Evolutionary conservation across 495 filamentous ascomycete genomes (phyloP).

Genomic region (Hypoxylon subgilvum): DNA sequence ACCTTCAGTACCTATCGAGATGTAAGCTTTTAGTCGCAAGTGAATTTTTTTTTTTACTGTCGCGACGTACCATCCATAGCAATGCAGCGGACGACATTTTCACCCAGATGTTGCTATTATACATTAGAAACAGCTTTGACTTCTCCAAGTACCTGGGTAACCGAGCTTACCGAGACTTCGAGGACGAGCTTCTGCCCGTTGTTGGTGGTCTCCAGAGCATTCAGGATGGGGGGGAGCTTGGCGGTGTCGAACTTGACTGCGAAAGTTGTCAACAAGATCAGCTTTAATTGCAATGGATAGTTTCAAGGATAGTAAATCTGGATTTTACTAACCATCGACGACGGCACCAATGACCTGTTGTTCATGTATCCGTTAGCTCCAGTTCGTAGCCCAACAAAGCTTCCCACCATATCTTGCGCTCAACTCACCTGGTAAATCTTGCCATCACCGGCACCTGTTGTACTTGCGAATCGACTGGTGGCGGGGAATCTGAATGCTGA

Average conservation of each 20-base stretch:
- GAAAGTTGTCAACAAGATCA: slow-evolving; percentile 15
- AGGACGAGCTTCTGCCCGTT: slow-evolving; percentile 92
- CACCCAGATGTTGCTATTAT: slow-evolving; percentile 94
- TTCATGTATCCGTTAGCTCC: slow-evolving; percentile 61
- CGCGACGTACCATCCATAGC: slow-evolving; percentile 95
- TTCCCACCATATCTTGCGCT: slow-evolving; percentile 53
- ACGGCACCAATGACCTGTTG: slow-evolving; percentile 73
- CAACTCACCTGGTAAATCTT: slow-evolving; percentile 80
- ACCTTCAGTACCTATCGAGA: slow-evolving; percentile 89
- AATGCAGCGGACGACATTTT: slow-evolving; percentile 99
- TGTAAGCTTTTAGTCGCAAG: slow-evolving; percentile 36
- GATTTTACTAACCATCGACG: slow-evolving; percentile 68
- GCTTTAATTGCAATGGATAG: not conserved
- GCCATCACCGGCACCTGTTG: slow-evolving; percentile 67
- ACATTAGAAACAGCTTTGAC: slow-evolving; percentile 46
- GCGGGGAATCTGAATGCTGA: slow-evolving; percentile 64
- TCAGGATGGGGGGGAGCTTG: slow-evolving; percentile 94
- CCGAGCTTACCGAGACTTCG: slow-evolving; percentile 87
- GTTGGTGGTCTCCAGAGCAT: slow-evolving; percentile 90
- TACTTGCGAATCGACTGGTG: slow-evolving; percentile 73
- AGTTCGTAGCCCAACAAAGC: slow-evolving; percentile 54
- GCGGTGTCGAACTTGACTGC: slow-evolving; percentile 91
- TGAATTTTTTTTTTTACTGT: slow-evolving; percentile 12
- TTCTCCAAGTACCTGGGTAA: slow-evolving; percentile 10
- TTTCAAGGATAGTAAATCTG: not conserved